Percentiles rank a stretch among this genome's conserved stretches.
Evolutionary conservation across 2,329 filamentous ascomycete genomes (phyloP).

Genomic region (Paraphoma chrysanthemicola): DNA sequence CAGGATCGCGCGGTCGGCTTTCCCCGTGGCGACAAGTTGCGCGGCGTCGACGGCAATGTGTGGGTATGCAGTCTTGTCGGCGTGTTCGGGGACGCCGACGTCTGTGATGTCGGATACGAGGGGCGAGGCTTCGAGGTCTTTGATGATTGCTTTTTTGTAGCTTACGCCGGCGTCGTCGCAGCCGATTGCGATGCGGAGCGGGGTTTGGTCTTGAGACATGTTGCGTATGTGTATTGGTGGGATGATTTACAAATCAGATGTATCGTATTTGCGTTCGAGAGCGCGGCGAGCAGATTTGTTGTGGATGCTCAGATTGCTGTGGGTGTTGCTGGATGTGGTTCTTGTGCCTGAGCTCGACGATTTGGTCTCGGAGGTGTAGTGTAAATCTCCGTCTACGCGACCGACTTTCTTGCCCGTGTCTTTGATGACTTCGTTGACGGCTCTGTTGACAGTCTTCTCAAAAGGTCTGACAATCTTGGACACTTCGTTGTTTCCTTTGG

Average conservation of each 20-base stretch:
- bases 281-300: slow-evolving; percentile 13
- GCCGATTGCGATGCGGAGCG: slow-evolving; percentile 67
- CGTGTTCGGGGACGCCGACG: slow-evolving; percentile 70
- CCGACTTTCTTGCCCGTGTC: slow-evolving; percentile 31
- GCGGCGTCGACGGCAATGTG: slow-evolving; percentile 78
- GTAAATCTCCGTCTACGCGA: slow-evolving; percentile 30
- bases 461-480: slow-evolving; percentile 48
- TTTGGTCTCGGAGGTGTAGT: slow-evolving; percentile 16
- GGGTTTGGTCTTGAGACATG: slow-evolving; percentile 17
- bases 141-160: slow-evolving; percentile 82
- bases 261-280: slow-evolving; percentile 42
- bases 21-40: slow-evolving; percentile 65
- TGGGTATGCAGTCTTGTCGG: slow-evolving; percentile 83
- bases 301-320: slow-evolving; percentile 11
- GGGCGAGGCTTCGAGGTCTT: slow-evolving; percentile 71
- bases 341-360: not conserved
- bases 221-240: not conserved
- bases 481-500: slow-evolving; percentile 35
- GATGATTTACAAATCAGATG: slow-evolving; percentile 32
- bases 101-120: slow-evolving; percentile 74
- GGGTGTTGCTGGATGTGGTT: not conserved
- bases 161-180: slow-evolving; percentile 75
- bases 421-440: slow-evolving; percentile 40
- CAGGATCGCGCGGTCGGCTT: slow-evolving; percentile 77
- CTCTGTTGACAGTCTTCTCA: slow-evolving; percentile 39